phyloP scores from a whole-genome alignment of 2,329 filamentous ascomycete species.

The Tolypocladium ophioglossoides region DNA sequence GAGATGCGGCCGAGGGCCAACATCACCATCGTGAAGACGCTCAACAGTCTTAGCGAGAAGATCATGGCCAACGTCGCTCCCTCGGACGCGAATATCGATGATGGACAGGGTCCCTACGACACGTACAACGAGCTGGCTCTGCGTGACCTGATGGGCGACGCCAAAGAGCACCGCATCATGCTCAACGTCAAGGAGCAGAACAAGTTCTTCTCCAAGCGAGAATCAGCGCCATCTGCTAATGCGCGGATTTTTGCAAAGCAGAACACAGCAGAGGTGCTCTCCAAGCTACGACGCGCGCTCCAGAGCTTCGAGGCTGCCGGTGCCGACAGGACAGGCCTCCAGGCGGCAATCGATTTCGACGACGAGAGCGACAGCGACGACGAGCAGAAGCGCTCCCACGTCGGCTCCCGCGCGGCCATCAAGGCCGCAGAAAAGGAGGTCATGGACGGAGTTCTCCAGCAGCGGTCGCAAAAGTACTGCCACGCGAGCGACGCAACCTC shows the following conservation, averaged over 20 bases:
- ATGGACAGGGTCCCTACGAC: slow-evolving; percentile 51
- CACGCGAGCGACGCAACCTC: slow-evolving; percentile 34
- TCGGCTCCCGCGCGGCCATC: slow-evolving; percentile 61
- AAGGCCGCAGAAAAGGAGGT: slow-evolving; percentile 55
- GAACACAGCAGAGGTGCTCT: slow-evolving; percentile 57
- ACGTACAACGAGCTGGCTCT: slow-evolving; percentile 67
- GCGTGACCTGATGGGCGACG: slow-evolving; percentile 66
- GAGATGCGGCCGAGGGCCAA: slow-evolving; percentile 81
- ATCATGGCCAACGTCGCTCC: slow-evolving; percentile 82
- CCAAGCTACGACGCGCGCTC: slow-evolving; percentile 53
- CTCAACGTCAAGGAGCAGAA: slow-evolving; percentile 84
- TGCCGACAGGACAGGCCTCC: slow-evolving; percentile 46
- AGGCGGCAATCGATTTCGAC: slow-evolving; percentile 54
- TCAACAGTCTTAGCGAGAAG: slow-evolving; percentile 88
- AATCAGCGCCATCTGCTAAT: slow-evolving; percentile 34
- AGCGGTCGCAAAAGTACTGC: slow-evolving; percentile 48
- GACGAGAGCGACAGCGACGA: slow-evolving; percentile 61
- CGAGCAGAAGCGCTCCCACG: slow-evolving; percentile 39
- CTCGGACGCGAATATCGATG: slow-evolving; percentile 57
- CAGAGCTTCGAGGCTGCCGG: slow-evolving; percentile 36
- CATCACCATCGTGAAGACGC: slow-evolving; percentile 75
- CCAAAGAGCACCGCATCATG: slow-evolving; percentile 65
- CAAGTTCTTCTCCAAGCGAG: slow-evolving; percentile 61
- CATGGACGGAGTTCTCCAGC: slow-evolving; percentile 51
- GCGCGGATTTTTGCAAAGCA: slow-evolving; percentile 54